Base-by-base conservation (phyloP, 1,139 yeast species). In the Taphrina populina region DNA sequence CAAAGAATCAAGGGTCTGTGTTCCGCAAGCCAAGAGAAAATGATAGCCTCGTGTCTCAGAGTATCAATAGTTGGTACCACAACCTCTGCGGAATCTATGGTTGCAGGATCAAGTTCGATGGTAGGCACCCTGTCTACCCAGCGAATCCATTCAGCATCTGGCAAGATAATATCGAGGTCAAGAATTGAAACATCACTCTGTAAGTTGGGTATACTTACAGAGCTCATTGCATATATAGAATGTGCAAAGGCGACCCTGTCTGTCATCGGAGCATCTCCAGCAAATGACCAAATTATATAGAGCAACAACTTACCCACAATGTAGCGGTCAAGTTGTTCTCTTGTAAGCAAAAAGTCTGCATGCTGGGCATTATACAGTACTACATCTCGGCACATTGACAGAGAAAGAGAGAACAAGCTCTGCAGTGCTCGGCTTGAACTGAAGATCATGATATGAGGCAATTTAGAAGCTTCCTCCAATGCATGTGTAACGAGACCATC, bases 61-160 rank as follows among this genome's bases (percentile, higher is more conserved):
- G 96, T 90, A 62, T 88, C 97, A 1, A 79, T 66, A 0, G 97
- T 92, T 0, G 95, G 88, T 4, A 92, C 76, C 1, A 90, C 80
- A 0, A 81, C 70, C 61, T 80, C 82, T 0, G 95, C 81, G 46
- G 77, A 74, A 2, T 76, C 66, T 1, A 88, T 79, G 44, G 83
- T 79, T 47, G 81, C 82, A 0, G 88, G 78, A 52, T 84, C 88
- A 7, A 87, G 68, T 8, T 77, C 78, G 0, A 72, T 63, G 0
- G 64, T 61, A 0, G 76, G 76, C 1, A 85, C 83, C n/a, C 65
- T 64, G 0, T 66, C 60, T 1, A 69, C 62, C 76, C 82, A 76
- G 2, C 72, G 66, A 1, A 66, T 63, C 86, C 88, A 81, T 1
- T 71, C 71, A 20, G 78, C 76, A 3, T 73, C 76, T 0, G 80